Evolutionary conservation across 768 basidiomycete genomes (phyloP), one percentile per base, ranked within the genome.

Genomic region (Porphyrellus cyaneotinctus): DNA sequence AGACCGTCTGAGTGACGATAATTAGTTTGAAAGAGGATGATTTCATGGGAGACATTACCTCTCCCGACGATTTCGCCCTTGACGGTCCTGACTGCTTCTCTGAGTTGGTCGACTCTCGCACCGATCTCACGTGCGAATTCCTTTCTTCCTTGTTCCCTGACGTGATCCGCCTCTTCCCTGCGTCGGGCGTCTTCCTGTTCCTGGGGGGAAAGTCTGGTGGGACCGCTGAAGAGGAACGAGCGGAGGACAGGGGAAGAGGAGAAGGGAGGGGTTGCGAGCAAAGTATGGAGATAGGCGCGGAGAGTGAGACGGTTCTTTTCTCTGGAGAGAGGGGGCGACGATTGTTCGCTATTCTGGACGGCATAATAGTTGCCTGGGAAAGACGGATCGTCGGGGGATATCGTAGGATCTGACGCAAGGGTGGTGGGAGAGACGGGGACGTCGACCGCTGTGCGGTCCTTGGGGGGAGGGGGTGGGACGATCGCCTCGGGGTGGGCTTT

Each of bases 281-380:
- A 74, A 1, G 82, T 70, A 58, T 91, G 88, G n/a, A 99, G 78
- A 70, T 97, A 98, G 0, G 93, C 85, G 18, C 97, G 84, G 17
- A 99, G 81, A 0, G 97, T 98, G 5, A 99, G 75, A 14, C 97
- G 78, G 63, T 99, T 99, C 78, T 94, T 95, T 69, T 99, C 97
- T 23, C 97, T 78, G 2, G 91, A 77, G 20, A 95, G 77, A 31
- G 83, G 82, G 18, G 61, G 51, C 9, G 38, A 44, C 12, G n/a
- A 11, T 24, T 26, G 43, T 3, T 17, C 43, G 15, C 26, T 22
- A 8, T 52, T 22, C 22, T 32, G 52, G 36, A 36, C 9, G 20
- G 41, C n/a, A 48, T 57, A 47, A 31, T 39, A 54, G 20, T 76
- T 14, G 79, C 74, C 69, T 84, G 87, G 46, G 85, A 82, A 2